Evolutionary conservation across 805 yeast genomes (phyloP).

Genomic region (Spathaspora passalidarum): DNA sequence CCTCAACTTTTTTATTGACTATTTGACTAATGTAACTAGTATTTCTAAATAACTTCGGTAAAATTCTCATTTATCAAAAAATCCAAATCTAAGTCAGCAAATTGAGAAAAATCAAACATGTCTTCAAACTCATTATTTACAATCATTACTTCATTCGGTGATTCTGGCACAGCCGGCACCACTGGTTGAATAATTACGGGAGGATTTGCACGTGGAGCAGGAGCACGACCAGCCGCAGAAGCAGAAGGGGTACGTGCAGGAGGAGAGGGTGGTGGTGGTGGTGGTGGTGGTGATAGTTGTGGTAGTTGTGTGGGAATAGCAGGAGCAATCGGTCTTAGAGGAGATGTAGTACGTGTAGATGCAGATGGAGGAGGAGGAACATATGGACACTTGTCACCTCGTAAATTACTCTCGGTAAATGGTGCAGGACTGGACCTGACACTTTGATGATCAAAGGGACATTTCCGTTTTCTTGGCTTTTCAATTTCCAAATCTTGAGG

Average conservation of each 20-base stretch:
- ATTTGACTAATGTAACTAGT: too few relatives aligned
- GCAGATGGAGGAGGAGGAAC: neutral
- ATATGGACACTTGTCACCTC: conserved; percentile 4
- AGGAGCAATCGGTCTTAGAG: neutral
- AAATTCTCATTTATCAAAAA: conserved; percentile 25
- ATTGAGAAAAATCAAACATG: conserved; percentile 5
- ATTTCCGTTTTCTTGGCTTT: conserved; percentile 18
- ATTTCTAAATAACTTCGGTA: neutral
- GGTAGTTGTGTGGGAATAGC: neutral
- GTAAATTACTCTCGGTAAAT: conserved; percentile 17
- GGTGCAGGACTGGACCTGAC: neutral
- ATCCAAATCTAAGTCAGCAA: conserved; percentile 26
- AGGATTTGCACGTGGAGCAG: neutral
- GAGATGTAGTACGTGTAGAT: neutral
- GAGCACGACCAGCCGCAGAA: neutral
- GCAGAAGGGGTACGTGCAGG: neutral
- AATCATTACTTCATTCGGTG: neutral
- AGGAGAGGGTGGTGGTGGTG: neutral
- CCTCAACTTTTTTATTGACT: too few relatives aligned
- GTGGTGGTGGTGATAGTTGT: neutral
- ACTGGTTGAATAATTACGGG: neutral
- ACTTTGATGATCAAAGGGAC: conserved; percentile 30
- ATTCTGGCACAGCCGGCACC: neutral
- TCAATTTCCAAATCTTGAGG: conserved; percentile 15
- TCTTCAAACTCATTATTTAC: neutral